Evolutionary conservation across 177 flowering plant species (phyloP).

Genomic region (Vitis hybrid): DNA sequence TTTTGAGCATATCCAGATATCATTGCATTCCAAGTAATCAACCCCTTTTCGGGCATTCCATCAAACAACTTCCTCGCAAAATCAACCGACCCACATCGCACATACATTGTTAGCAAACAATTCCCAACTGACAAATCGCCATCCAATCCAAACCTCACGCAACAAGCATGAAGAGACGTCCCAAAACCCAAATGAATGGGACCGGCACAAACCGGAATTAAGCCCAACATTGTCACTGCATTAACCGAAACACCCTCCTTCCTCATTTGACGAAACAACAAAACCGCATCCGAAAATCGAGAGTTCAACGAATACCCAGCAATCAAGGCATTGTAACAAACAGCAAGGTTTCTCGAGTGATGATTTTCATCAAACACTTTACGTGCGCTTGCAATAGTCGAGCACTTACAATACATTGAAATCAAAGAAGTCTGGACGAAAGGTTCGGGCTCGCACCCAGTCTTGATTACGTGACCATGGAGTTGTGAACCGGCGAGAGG

Average conservation of each 20-base stretch:
- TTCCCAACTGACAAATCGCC: constrained; percentile 55
- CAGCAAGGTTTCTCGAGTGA: constrained; percentile 29
- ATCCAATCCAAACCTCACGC: constrained; percentile 55
- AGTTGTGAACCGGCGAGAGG: constrained; percentile 61
- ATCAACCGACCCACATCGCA: constrained; percentile 56
- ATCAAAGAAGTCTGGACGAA: constrained; percentile 69
- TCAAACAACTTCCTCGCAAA: constrained; percentile 61
- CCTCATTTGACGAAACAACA: constrained; percentile 59
- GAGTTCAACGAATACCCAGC: constrained; percentile 56
- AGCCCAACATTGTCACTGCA: constrained; percentile 66
- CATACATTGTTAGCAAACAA: constrained; percentile 80
- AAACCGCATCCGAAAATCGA: constrained; percentile 35
- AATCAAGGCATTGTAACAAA: constrained; percentile 78
- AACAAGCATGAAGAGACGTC: constrained; percentile 55
- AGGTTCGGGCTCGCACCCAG: constrained; percentile 61
- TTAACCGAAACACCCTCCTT: constrained; percentile 37
- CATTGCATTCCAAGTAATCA: constrained; percentile 94
- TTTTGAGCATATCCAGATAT: constrained; percentile 85
- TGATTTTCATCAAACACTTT: constrained; percentile 67
- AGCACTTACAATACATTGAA: constrained; percentile 57
- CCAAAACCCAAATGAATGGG: constrained; percentile 51
- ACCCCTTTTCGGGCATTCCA: constrained; percentile 49
- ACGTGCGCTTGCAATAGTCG: constrained; percentile 34
- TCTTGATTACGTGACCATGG: constrained; percentile 58
- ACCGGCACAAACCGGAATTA: constrained; percentile 54